These are phyloP conservation scores for Lipomyces starkeyi DNA, from an alignment of 805 yeast genomes.

Conservation along the genomic window DNA sequence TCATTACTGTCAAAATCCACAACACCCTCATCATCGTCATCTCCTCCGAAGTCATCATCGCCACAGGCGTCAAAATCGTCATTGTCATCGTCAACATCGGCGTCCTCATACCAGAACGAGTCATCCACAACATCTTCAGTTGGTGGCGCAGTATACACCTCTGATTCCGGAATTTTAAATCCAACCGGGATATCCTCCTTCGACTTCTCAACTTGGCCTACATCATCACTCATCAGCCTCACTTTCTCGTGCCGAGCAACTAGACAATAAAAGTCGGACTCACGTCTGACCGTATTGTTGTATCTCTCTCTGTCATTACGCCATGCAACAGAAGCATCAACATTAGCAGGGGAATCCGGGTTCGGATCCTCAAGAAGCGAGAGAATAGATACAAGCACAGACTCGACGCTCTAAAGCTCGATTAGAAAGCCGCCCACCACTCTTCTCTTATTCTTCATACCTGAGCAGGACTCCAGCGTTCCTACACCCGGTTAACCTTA, in stretches of 20 bases:
- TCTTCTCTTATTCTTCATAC: constrained; percentile 7
- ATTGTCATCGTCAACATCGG: constrained; percentile 52
- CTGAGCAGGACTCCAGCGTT: constrained; percentile 59
- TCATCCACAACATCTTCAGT: constrained; percentile 68
- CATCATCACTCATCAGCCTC: neutral
- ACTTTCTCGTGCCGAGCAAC: neutral
- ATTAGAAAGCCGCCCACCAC: neutral
- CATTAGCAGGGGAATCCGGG: constrained; percentile 91
- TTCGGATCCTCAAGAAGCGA: constrained; percentile 94
- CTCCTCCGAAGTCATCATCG: neutral
- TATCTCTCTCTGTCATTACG: constrained; percentile 80
- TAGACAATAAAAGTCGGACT: neutral
- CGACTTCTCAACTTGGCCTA: constrained; percentile 59
- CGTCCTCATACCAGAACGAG: constrained; percentile 74
- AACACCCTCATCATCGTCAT: constrained; percentile 35
- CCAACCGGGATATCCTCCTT: constrained; percentile 87
- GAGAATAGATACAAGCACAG: constrained; percentile 86
- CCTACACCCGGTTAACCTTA: constrained; percentile 17
- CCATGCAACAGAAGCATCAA: constrained; percentile 92
- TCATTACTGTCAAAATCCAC: constrained; percentile 14
- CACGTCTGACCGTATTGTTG: constrained; percentile 61
- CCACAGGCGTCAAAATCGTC: constrained; percentile 55
- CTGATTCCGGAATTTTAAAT: constrained; percentile 77
- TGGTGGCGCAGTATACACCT: constrained; percentile 49
- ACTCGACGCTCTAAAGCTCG: constrained; percentile 72